Evolutionary conservation across 148 eudicot genomes (phyloP).

Genomic region (Rhododendron griersonianum): DNA sequence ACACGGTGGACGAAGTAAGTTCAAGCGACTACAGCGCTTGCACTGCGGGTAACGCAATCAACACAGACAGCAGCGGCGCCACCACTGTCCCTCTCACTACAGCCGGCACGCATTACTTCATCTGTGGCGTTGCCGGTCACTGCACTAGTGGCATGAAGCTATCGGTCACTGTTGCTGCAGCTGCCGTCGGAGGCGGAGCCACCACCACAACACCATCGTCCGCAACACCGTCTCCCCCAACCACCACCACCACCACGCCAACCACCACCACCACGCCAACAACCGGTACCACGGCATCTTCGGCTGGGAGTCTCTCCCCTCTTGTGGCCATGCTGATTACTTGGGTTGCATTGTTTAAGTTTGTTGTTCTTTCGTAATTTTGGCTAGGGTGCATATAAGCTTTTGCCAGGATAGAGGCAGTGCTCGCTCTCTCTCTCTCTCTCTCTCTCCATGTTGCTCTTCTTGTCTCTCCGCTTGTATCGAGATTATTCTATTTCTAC

Average conservation of each 20-base stretch:
- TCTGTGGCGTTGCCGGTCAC: constrained; percentile 67
- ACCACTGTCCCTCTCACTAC: constrained; percentile 62
- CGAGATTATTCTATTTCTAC: background rate
- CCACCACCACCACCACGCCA: constrained; percentile 5
- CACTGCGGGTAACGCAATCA: constrained; percentile 53
- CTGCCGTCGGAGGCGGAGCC: background rate
- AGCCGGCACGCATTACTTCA: constrained; percentile 68
- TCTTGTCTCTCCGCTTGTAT: background rate
- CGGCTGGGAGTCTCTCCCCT: constrained; percentile 26
- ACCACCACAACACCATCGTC: constrained; percentile 14
- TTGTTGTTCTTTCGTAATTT: constrained; percentile 15
- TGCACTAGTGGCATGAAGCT: constrained; percentile 81
- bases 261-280: constrained; percentile 8
- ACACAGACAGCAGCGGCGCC: constrained; percentile 57
- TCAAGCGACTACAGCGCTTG: constrained; percentile 60
- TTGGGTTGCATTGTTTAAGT: constrained; percentile 12
- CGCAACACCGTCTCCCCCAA: constrained; percentile 10
- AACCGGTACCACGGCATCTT: constrained; percentile 17
- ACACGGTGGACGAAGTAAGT: constrained; percentile 72
- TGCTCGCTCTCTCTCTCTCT: constrained; percentile 19
- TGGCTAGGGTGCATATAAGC: background rate
- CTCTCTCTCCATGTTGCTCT: background rate
- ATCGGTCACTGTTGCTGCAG: constrained; percentile 44
- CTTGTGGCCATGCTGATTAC: constrained; percentile 12
- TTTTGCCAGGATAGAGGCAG: constrained; percentile 58